These are phyloP conservation scores for Sclerospora graminicola DNA, from an alignment of 352 stramenopile genomes.

Conservation along the genomic window DNA sequence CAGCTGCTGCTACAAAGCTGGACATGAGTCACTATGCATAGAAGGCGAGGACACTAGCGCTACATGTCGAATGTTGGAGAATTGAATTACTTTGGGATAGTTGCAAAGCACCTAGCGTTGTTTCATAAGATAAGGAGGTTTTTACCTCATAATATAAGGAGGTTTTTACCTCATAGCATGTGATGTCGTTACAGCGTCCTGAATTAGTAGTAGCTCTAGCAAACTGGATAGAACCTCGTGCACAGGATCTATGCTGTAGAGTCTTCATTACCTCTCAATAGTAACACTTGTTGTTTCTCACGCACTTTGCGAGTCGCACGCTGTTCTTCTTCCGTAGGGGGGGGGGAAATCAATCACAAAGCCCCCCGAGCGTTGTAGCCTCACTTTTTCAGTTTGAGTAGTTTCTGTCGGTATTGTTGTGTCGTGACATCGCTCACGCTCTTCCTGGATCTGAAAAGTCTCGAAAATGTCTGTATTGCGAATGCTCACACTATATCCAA, in stretches of 20 bases:
- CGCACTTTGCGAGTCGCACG: constrained; percentile 19
- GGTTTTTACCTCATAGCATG: constrained; percentile 1
- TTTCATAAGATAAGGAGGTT: not conserved
- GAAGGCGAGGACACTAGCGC: not conserved
- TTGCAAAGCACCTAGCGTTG: not conserved
- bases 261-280: constrained; percentile 48
- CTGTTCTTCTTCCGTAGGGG: constrained; percentile 20
- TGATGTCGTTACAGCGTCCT: constrained; percentile 22
- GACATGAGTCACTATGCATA: constrained; percentile 44
- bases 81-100: not conserved
- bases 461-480: constrained; percentile 36
- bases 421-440: constrained; percentile 18
- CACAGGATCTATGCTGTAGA: constrained; percentile 37
- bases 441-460: constrained; percentile 47
- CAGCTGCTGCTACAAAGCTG: constrained; percentile 16
- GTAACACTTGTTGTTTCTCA: constrained; percentile 43
- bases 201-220: constrained; percentile 33
- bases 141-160: not conserved
- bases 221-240: constrained; percentile 34
- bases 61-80: too few species aligned
- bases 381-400: not conserved
- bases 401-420: not conserved
- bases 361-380: constrained; percentile 17
- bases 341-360: constrained; percentile 72
- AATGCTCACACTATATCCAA: constrained; percentile 58